These are phyloP conservation scores for Euptelea pleiosperma DNA, from an alignment of 164 flowering plant genomes.

Conservation along the genomic window DNA sequence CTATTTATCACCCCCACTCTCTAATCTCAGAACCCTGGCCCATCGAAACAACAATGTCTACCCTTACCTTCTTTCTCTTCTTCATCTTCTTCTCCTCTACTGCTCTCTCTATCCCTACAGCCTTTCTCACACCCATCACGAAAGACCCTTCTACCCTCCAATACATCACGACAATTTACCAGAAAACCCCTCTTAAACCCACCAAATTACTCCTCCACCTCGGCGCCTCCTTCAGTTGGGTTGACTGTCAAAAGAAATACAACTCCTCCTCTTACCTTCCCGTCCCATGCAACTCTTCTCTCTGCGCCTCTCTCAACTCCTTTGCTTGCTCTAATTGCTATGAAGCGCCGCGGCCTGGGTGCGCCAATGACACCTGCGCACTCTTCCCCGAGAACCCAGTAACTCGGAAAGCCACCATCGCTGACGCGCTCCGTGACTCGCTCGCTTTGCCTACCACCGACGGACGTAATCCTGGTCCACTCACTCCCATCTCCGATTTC, in stretches of 20 bases:
- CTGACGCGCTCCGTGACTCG: conserved; percentile 9
- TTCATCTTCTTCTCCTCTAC: not conserved
- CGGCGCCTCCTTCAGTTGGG: conserved; percentile 25
- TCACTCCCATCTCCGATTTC: conserved; percentile 15
- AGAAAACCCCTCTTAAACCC: conserved; percentile 28
- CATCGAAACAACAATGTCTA: too few relatives aligned
- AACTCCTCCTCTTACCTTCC: conserved; percentile 19
- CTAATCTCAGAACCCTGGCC: too few relatives aligned
- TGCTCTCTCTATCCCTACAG: not conserved
- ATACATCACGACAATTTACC: conserved; percentile 18
- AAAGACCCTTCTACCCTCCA: conserved; percentile 23
- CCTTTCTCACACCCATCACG: conserved; percentile 21
- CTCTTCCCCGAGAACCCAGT: conserved; percentile 16
- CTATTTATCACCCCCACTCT: too few relatives aligned
- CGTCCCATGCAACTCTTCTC: conserved; percentile 14
- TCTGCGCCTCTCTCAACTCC: conserved; percentile 15
- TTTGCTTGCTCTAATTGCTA: conserved; percentile 7
- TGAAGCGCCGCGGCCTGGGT: too few relatives aligned
- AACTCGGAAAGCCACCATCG: conserved; percentile 6
- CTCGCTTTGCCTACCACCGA: conserved; percentile 18
- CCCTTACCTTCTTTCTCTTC: not conserved
- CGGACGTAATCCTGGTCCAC: conserved; percentile 27
- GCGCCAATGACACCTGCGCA: conserved; percentile 19
- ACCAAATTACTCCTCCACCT: conserved; percentile 27
- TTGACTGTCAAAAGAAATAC: conserved; percentile 18